phyloP scores from a whole-genome alignment of 2,329 filamentous ascomycete species.

The Aspergillus vadensis region DNA sequence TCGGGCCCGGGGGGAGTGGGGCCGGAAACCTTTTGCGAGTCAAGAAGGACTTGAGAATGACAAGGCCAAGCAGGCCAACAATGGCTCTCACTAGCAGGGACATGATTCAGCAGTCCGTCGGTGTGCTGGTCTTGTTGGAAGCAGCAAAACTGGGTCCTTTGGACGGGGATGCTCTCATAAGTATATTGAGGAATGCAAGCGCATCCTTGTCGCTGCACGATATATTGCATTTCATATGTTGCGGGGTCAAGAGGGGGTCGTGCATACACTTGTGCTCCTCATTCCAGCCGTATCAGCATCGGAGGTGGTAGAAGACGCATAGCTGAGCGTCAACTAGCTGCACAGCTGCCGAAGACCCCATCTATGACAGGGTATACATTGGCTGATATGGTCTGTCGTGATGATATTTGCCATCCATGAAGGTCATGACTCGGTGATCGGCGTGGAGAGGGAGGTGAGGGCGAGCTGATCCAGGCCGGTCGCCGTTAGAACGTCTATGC shows the following conservation, averaged over 20 bases:
- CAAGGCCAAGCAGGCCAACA: background rate
- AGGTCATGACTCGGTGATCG: background rate
- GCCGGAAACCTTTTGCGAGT: background rate
- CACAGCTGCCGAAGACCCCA: background rate
- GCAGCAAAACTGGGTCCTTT: background rate
- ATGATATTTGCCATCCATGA: background rate
- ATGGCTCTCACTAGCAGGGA: background rate
- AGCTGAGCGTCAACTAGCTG: background rate
- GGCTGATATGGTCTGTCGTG: background rate
- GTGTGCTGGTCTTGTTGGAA: background rate
- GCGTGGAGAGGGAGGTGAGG: background rate
- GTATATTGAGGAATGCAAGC: background rate
- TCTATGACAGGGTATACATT: background rate
- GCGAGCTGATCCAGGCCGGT: background rate
- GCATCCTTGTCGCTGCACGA: background rate
- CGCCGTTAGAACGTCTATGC: background rate
- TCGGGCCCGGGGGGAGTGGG: constrained; percentile 55
- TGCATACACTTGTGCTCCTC: background rate
- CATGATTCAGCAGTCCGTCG: background rate
- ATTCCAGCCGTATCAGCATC: background rate
- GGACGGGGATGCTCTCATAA: background rate
- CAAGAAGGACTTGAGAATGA: background rate
- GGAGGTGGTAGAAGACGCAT: background rate
- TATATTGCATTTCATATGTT: background rate
- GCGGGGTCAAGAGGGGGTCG: background rate